These are phyloP conservation scores for Apiotrichum siamense DNA, from an alignment of 1,284 basidiomycete genomes.

Conservation along the genomic window DNA sequence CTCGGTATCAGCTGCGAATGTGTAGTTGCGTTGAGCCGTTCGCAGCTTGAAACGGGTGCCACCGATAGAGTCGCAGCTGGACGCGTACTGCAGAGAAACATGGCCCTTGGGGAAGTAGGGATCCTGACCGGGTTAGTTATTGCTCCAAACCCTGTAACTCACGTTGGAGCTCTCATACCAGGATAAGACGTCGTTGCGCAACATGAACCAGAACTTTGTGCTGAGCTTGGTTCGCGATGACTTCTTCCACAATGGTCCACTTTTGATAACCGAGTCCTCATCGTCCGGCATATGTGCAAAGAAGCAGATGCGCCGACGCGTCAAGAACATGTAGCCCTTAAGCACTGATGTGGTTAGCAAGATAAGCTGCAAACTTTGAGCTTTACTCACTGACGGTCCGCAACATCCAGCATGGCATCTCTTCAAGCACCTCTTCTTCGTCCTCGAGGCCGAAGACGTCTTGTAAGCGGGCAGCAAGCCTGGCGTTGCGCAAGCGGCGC, in stretches of 20 bases:
- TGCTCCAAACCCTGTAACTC: constrained; percentile 30
- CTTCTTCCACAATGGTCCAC: constrained; percentile 75
- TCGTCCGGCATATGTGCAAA: constrained; percentile 88
- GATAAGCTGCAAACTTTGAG: neutral
- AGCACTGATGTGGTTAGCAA: constrained; percentile 57
- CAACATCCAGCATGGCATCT: constrained; percentile 83
- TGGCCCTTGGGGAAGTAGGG: constrained; percentile 96
- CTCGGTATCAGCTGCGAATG: constrained; percentile 68
- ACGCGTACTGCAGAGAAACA: constrained; percentile 84
- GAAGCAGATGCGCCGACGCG: constrained; percentile 86
- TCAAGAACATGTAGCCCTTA: constrained; percentile 94
- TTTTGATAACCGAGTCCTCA: constrained; percentile 84
- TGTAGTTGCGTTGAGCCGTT: constrained; percentile 69
- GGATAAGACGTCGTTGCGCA: constrained; percentile 86
- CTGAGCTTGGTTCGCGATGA: constrained; percentile 77
- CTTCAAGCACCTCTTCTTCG: constrained; percentile 76
- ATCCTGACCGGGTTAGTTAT: constrained; percentile 58
- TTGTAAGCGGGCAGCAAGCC: constrained; percentile 72
- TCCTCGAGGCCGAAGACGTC: constrained; percentile 75
- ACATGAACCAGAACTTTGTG: constrained; percentile 87
- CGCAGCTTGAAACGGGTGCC: constrained; percentile 71
- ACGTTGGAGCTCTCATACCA: constrained; percentile 93
- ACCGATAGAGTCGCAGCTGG: constrained; percentile 69
- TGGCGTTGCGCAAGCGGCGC: constrained; percentile 59
- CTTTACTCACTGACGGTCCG: constrained; percentile 72